phyloP scores from a whole-genome alignment of 2,329 filamentous ascomycete species.

The Calonectria fujianensis region DNA sequence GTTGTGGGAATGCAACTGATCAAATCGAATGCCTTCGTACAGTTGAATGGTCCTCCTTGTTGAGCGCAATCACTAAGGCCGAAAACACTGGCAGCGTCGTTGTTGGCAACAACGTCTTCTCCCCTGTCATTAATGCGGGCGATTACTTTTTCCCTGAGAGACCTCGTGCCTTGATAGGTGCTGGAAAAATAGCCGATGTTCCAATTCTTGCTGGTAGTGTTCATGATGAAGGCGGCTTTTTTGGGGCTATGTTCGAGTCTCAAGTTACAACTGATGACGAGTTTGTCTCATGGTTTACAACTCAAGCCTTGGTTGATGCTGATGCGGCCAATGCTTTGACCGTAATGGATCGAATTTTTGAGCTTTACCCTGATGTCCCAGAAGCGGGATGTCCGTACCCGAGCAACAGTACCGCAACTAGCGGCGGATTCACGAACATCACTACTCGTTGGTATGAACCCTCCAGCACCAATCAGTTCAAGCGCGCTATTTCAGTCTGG shows the following conservation, averaged over 20 bases:
- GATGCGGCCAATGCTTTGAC: background rate
- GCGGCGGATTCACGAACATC: background rate
- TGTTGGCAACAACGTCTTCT: background rate
- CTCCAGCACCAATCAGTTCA: slow-evolving; percentile 6
- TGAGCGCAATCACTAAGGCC: background rate
- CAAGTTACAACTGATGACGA: background rate
- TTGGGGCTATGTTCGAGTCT: background rate
- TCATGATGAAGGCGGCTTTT: slow-evolving; percentile 7
- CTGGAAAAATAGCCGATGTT: slow-evolving; percentile 2
- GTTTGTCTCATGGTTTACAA: background rate
- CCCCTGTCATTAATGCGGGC: background rate
- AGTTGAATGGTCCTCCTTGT: background rate
- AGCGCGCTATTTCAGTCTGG: background rate
- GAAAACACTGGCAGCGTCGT: background rate
- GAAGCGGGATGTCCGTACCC: background rate
- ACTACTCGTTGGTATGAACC: background rate
- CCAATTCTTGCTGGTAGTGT: slow-evolving; percentile 2
- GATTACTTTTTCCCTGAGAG: background rate
- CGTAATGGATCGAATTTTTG: background rate
- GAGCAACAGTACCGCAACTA: background rate
- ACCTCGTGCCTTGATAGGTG: background rate
- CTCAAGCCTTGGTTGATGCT: background rate
- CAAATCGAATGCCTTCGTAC: background rate
- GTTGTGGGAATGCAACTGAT: background rate
- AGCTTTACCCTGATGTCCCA: slow-evolving; percentile 5